A percentile compares a stretch with the other conserved stretches of the same genome.
phyloP scores from a whole-genome alignment of 2,329 filamentous ascomycete genomes.

The Arthrobotrys megalospora region DNA sequence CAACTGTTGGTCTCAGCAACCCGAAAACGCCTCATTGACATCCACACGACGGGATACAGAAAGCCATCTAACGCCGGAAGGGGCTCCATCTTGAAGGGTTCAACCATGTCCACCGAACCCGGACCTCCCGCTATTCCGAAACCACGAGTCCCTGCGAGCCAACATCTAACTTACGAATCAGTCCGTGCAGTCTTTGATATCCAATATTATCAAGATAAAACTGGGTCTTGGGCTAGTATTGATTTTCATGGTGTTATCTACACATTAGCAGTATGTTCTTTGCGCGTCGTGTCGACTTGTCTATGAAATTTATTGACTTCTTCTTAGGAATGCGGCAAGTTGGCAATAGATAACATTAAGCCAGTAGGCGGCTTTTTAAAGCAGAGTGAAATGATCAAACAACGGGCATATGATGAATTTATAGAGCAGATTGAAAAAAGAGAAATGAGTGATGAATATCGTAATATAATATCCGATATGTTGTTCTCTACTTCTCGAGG shows the following conservation, averaged over 20 bases:
- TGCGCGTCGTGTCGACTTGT: no score
- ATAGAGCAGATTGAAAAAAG: background rate
- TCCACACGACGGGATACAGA: no score
- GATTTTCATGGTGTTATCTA: background rate
- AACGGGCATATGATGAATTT: background rate
- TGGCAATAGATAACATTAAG: background rate
- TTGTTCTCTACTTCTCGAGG: background rate
- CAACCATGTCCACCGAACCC: no score
- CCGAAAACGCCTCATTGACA: no score
- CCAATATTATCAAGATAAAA: background rate
- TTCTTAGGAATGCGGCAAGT: background rate
- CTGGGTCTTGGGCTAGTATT: background rate
- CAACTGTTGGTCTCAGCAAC: no score
- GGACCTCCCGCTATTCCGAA: background rate
- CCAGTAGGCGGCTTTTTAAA: background rate
- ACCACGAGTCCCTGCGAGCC: background rate
- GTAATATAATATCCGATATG: background rate
- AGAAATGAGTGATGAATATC: background rate
- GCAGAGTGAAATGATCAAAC: background rate
- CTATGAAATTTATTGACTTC: no score
- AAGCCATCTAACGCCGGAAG: no score
- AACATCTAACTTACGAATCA: background rate
- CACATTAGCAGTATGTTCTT: no score
- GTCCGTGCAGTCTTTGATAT: background rate
- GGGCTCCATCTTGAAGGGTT: no score